Conservation (phyloP, 768 basidiomycete genomes). For the Hydnomerulius pinastri region DNA sequence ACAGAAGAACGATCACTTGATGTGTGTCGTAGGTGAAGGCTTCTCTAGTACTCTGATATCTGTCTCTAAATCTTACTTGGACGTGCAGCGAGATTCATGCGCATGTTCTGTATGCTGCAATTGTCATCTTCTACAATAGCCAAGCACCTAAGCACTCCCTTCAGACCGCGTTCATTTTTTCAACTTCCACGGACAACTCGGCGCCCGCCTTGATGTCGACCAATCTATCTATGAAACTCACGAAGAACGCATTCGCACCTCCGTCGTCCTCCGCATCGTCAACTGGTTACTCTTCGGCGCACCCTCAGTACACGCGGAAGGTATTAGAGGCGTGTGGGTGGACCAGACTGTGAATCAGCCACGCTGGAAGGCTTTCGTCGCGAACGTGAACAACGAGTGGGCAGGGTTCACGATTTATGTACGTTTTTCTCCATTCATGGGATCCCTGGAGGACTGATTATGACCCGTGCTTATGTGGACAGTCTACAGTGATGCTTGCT, state of each 20-base stretch:
- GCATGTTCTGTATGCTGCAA: slow-evolving; percentile 7
- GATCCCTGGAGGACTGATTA: background rate
- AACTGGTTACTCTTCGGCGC: slow-evolving; percentile 46
- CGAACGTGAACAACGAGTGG: slow-evolving; percentile 47
- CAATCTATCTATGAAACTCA: slow-evolving; percentile 25
- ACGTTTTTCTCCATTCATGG: slow-evolving; percentile 12
- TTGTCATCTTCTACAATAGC: background rate
- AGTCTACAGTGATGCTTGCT: slow-evolving; percentile 55
- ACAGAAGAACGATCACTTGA: slow-evolving; percentile 6
- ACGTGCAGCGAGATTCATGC: slow-evolving; percentile 12
- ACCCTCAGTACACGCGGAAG: slow-evolving; percentile 44
- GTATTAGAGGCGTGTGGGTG: slow-evolving; percentile 45
- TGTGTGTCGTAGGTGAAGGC: slow-evolving; percentile 10
- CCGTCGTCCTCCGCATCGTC: slow-evolving; percentile 36
- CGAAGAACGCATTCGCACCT: slow-evolving; percentile 16
- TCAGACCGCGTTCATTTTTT: slow-evolving; percentile 31
- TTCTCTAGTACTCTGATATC: background rate
- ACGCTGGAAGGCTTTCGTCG: slow-evolving; percentile 45
- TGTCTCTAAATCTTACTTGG: no score
- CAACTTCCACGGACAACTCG: slow-evolving; percentile 40
- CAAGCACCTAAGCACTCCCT: background rate
- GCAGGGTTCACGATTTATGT: slow-evolving; percentile 51
- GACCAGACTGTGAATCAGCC: slow-evolving; percentile 42
- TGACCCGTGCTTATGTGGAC: background rate
- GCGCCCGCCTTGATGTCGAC: slow-evolving; percentile 34